Percentiles rank a stretch among this genome's conserved stretches.
phyloP scores from a whole-genome alignment of 805 yeast species.

The Clavispora fructus region DNA sequence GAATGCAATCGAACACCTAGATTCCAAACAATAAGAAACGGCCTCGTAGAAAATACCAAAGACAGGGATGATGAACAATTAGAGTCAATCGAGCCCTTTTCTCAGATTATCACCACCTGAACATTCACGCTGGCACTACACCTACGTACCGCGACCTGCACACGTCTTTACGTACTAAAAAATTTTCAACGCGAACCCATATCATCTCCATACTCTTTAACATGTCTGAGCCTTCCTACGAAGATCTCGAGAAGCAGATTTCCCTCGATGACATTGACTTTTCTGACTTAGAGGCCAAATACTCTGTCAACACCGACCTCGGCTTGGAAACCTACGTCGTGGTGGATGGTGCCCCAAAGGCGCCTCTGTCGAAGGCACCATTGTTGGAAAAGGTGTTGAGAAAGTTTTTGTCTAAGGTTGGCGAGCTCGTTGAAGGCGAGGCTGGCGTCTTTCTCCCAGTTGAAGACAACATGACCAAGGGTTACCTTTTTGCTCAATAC shows the following conservation, averaged over 20 bases:
- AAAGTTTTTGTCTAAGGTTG: conserved; percentile 74
- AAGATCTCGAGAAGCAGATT: conserved; percentile 36
- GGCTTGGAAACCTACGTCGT: conserved; percentile 75
- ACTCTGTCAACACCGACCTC: conserved; percentile 49
- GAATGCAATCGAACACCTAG: too few species aligned
- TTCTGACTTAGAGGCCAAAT: conserved; percentile 78
- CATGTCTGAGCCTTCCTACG: conserved; percentile 15
- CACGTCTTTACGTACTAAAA: background rate
- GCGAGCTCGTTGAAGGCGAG: conserved; percentile 55
- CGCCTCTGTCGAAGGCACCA: conserved; percentile 84
- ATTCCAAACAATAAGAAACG: too few species aligned
- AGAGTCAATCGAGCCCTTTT: too few species aligned
- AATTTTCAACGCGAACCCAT: background rate
- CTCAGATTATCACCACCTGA: background rate
- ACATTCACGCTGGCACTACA: background rate
- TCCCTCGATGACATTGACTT: conserved; percentile 59
- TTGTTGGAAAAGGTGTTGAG: conserved; percentile 78
- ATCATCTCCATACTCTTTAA: background rate
- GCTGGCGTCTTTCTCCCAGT: conserved; percentile 80
- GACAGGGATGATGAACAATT: too few species aligned
- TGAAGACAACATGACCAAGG: conserved; percentile 74
- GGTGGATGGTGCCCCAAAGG: conserved; percentile 93
- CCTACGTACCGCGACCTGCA: background rate
- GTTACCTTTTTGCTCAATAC: conserved; percentile 81
- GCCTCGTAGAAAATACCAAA: too few species aligned